Evolutionary conservation across 2,329 filamentous ascomycete genomes (phyloP).

Genomic region (Stromatinia cepivora): DNA sequence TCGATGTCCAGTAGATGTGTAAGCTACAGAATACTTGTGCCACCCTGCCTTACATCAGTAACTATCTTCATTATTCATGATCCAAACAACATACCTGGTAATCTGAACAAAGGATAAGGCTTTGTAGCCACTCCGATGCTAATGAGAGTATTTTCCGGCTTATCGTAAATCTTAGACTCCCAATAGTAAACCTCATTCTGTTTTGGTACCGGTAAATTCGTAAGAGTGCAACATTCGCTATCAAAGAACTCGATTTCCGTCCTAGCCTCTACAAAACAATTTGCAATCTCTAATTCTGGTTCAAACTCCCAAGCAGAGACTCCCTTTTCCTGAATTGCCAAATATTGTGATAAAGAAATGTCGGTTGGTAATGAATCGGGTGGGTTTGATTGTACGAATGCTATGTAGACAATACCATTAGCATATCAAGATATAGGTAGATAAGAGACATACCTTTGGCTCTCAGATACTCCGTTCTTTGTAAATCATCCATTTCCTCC

Average conservation of each 20-base stretch:
- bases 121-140: constrained; percentile 96
- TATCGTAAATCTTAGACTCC: constrained; percentile 98
- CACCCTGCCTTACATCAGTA: constrained; percentile 57
- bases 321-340: constrained; percentile 98
- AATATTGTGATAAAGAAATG: constrained; percentile 94
- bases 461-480: constrained; percentile 84
- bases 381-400: constrained; percentile 90
- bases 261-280: constrained; percentile 94
- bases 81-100: constrained; percentile 69
- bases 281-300: constrained; percentile 97
- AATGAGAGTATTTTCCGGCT: constrained; percentile 82
- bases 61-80: constrained; percentile 6
- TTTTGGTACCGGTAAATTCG: constrained; percentile 90
- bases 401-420: constrained; percentile 48
- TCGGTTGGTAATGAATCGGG: constrained; percentile 95
- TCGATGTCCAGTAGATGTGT: constrained; percentile 82
- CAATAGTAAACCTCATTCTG: constrained; percentile 99
- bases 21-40: constrained; percentile 90
- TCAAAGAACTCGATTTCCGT: constrained; percentile 99
- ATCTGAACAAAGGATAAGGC: constrained; percentile 89
- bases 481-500: constrained; percentile 92
- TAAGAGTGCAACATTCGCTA: constrained; percentile 83
- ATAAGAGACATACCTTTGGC: constrained; percentile 73
- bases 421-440: neutral
- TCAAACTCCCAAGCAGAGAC: constrained; percentile 99